Conservation (phyloP, 2,329 filamentous ascomycete genomes). For the Xenoacremonium recifei region DNA sequence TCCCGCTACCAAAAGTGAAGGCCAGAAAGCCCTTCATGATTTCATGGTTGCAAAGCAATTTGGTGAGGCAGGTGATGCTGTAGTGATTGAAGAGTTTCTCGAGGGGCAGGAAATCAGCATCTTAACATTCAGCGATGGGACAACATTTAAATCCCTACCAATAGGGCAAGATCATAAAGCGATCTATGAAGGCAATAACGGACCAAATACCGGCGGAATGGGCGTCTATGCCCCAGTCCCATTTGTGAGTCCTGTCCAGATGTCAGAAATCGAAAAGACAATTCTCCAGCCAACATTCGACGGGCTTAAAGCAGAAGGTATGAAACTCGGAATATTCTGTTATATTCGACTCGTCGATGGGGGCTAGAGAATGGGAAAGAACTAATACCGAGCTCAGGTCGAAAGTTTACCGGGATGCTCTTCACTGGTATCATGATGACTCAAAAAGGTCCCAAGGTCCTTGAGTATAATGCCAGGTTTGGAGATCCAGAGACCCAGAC, state of each 20-base stretch:
- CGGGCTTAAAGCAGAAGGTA: conserved; percentile 58
- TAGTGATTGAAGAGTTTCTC: conserved; percentile 72
- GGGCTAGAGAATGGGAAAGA: background rate
- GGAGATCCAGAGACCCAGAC: conserved; percentile 88
- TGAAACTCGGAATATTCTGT: conserved; percentile 11
- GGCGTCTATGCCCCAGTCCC: conserved; percentile 69
- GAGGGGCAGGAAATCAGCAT: conserved; percentile 70
- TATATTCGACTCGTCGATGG: background rate
- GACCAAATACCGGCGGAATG: conserved; percentile 75
- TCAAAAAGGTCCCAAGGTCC: conserved; percentile 67
- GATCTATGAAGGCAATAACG: conserved; percentile 65
- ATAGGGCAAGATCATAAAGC: conserved; percentile 74
- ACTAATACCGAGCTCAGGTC: too few relatives aligned
- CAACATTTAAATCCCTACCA: conserved; percentile 62
- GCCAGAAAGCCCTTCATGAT: conserved; percentile 58
- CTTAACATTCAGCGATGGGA: conserved; percentile 66
- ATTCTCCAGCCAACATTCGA: conserved; percentile 64
- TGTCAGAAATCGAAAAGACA: conserved; percentile 56
- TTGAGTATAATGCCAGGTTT: conserved; percentile 90
- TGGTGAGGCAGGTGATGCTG: conserved; percentile 63
- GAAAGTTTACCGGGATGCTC: conserved; percentile 64
- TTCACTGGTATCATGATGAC: conserved; percentile 88
- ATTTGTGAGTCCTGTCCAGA: conserved; percentile 48
- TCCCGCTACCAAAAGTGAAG: conserved; percentile 51
- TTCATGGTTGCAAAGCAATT: conserved; percentile 70